Evolutionary conservation across 495 filamentous ascomycete species (phyloP).

Genomic region (Trichoderma asperelloides): DNA sequence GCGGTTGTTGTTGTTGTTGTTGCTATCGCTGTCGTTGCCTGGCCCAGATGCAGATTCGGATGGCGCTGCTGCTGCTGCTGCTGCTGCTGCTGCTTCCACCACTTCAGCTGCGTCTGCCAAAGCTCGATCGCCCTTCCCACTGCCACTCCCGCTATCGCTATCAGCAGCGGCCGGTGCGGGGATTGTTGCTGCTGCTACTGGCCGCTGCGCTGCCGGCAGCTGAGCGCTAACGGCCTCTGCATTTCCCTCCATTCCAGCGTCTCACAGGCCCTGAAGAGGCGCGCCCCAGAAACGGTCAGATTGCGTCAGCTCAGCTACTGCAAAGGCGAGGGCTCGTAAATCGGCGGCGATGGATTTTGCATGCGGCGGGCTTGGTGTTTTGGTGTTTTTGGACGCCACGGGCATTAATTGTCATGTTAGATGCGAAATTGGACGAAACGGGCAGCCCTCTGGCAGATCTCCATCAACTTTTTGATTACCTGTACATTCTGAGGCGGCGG

Average conservation of each 20-base stretch:
- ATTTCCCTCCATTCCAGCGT: background rate
- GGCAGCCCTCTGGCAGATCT: background rate
- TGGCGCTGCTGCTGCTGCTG: background rate
- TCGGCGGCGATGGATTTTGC: background rate
- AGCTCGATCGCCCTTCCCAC: no score
- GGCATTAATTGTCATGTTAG: no score
- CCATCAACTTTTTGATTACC: background rate
- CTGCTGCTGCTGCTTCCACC: background rate
- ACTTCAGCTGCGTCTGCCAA: no score
- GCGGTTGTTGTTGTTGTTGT: background rate
- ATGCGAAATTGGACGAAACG: background rate
- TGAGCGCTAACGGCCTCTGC: conserved; percentile 3
- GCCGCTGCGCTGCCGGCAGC: background rate
- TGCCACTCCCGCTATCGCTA: background rate
- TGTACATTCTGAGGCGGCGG: background rate
- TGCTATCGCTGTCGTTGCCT: background rate
- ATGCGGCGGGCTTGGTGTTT: no score
- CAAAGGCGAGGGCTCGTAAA: background rate
- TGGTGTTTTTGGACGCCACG: no score
- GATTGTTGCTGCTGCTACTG: background rate
- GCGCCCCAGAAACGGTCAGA: background rate
- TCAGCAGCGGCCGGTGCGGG: background rate
- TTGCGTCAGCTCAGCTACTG: no score
- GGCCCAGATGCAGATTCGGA: background rate
- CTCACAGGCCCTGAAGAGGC: background rate